Conservation (phyloP, 2,329 filamentous ascomycete genomes). For the Thielaviopsis euricoi region DNA sequence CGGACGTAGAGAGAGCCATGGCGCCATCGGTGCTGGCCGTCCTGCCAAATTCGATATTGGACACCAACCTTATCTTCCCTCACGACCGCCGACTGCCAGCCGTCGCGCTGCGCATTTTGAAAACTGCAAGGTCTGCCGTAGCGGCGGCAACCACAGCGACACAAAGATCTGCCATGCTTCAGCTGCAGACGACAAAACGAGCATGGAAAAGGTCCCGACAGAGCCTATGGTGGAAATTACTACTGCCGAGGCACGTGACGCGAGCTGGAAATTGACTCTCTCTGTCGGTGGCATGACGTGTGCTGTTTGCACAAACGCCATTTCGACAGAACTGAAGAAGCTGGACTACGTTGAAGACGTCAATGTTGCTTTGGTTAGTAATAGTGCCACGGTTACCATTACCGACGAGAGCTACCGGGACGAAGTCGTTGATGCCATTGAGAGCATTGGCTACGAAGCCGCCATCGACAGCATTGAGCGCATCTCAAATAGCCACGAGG, state of each 20-base stretch:
- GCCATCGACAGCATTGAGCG: slow-evolving; percentile 34
- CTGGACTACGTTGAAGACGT: slow-evolving; percentile 32
- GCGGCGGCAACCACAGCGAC: slow-evolving; percentile 5
- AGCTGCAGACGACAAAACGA: not conserved
- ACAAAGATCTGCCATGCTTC: not conserved
- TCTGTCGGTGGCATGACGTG: slow-evolving; percentile 61
- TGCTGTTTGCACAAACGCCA: slow-evolving; percentile 47
- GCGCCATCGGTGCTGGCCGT: not conserved
- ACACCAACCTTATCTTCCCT: slow-evolving; percentile 7
- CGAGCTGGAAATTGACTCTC: slow-evolving; percentile 33
- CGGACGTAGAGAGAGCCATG: not conserved
- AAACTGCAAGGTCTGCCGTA: slow-evolving; percentile 23
- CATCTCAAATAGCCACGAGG: slow-evolving; percentile 24
- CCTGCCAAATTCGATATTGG: not conserved
- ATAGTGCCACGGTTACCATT: slow-evolving; percentile 48
- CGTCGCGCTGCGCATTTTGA: slow-evolving; percentile 18
- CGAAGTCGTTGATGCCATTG: slow-evolving; percentile 30
- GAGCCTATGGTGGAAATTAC: slow-evolving; percentile 7
- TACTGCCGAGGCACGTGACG: slow-evolving; percentile 1
- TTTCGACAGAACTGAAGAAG: slow-evolving; percentile 42
- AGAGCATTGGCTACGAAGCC: slow-evolving; percentile 51
- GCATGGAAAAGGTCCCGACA: not conserved
- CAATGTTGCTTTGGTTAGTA: slow-evolving; percentile 47
- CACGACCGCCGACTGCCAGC: slow-evolving; percentile 6
- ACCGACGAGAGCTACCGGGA: slow-evolving; percentile 18